A percentile compares a stretch with the other conserved stretches of the same genome.
phyloP scores from a whole-genome alignment of 371 early-diverging fungal genomes.

The Mortierella sp. region DNA sequence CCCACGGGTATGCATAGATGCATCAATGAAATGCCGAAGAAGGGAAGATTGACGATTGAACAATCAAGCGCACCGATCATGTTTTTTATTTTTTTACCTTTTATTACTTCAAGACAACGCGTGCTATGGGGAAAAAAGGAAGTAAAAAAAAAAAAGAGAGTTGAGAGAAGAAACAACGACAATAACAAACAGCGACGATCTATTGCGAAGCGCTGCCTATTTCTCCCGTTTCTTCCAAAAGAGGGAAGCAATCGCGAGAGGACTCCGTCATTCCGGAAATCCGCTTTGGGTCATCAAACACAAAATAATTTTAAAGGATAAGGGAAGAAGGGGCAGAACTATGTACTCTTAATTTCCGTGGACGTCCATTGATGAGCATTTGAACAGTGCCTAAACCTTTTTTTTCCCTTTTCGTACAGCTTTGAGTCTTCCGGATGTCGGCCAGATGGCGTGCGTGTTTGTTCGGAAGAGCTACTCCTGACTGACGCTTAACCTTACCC shows the following conservation, averaged over 20 bases:
- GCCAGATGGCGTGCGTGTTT: not conserved
- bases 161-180: not conserved
- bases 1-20: conserved; percentile 1
- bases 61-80: conserved; percentile 10
- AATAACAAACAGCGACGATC: not conserved
- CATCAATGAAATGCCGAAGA: conserved; percentile 1
- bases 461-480: not conserved
- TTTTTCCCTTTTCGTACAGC: not conserved
- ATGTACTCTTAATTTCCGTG: not conserved
- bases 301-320: not conserved
- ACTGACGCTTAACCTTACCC: not conserved
- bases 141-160: not conserved
- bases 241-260: conserved; percentile 12
- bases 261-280: conserved; percentile 1
- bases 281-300: not conserved
- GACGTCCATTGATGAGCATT: conserved; percentile 2
- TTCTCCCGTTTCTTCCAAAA: not conserved
- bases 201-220: not conserved
- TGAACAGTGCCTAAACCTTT: not conserved
- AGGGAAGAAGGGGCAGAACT: not conserved
- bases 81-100: not conserved
- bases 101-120: conserved; percentile 10
- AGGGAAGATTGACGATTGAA: not conserved
- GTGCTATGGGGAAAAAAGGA: not conserved
- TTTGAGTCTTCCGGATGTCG: conserved; percentile 1